These are phyloP conservation scores for Crithidia brevicula DNA, from an alignment of 208 protist species.

Conservation along the genomic window DNA sequence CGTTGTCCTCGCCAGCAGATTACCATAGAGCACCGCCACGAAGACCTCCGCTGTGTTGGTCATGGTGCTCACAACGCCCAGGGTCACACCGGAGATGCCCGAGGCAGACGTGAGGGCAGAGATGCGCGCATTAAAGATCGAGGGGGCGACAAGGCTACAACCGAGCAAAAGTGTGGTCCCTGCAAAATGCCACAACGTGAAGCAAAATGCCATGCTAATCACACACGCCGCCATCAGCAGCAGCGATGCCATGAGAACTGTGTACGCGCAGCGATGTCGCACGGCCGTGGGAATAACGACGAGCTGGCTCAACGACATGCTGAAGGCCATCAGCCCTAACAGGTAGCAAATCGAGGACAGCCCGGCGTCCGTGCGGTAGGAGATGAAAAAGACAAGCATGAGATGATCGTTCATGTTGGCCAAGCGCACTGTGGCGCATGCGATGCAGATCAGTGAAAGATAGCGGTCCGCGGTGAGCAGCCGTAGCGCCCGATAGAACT, in stretches of 20 bases:
- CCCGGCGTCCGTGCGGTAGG: constrained; percentile 38
- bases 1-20: constrained; percentile 43
- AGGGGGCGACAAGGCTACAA: constrained; percentile 23
- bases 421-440: constrained; percentile 35
- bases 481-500: constrained; percentile 12
- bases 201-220: constrained; percentile 24
- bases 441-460: constrained; percentile 15
- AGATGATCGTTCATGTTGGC: constrained; percentile 48
- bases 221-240: constrained; percentile 22
- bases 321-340: constrained; percentile 28
- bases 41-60: constrained; percentile 44
- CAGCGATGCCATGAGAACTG: constrained; percentile 28
- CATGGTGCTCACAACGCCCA: constrained; percentile 44
- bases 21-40: constrained; percentile 36
- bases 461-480: constrained; percentile 14
- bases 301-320: constrained; percentile 38
- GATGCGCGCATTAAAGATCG: constrained; percentile 43
- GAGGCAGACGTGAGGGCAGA: constrained; percentile 32
- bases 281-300: constrained; percentile 36
- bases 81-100: constrained; percentile 35
- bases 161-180: constrained; percentile 20
- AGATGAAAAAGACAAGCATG: constrained; percentile 55
- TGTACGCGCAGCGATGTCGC: constrained; percentile 28
- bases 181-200: constrained; percentile 31
- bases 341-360: constrained; percentile 41